These are phyloP conservation scores for Penicillium glabrum DNA, from an alignment of 2,329 filamentous ascomycete species.

Conservation along the genomic window DNA sequence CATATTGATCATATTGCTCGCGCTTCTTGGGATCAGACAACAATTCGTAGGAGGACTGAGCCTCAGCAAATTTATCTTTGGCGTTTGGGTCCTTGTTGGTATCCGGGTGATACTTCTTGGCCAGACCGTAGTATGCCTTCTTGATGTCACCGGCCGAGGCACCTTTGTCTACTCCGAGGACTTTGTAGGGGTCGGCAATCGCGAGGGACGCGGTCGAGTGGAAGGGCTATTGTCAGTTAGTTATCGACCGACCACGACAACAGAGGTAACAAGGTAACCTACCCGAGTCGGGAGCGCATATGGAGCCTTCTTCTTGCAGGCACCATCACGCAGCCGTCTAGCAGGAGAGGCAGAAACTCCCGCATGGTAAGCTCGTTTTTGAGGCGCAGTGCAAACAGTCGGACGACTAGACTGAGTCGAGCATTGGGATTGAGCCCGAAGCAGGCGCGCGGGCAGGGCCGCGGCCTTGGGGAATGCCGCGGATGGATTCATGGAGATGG, in stretches of 20 bases:
- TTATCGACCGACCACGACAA: not conserved
- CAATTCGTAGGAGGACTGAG: conserved; percentile 91
- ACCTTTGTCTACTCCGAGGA: conserved; percentile 78
- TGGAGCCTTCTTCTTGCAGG: conserved; percentile 25
- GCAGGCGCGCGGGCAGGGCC: conserved; percentile 42
- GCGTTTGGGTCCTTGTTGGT: conserved; percentile 94
- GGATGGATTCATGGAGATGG: conserved; percentile 39
- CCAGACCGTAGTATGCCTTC: conserved; percentile 95
- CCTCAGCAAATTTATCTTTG: conserved; percentile 91
- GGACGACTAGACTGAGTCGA: conserved; percentile 33
- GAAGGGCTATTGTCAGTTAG: conserved; percentile 36
- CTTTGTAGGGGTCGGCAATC: conserved; percentile 80
- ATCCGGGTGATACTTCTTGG: conserved; percentile 97
- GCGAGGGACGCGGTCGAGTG: conserved; percentile 56
- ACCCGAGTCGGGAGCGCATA: conserved; percentile 32
- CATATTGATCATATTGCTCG: conserved; percentile 88
- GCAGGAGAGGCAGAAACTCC: conserved; percentile 25
- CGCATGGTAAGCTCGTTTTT: conserved; percentile 39
- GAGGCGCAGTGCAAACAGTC: conserved; percentile 31
- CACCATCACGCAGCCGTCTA: conserved; percentile 28
- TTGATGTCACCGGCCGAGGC: conserved; percentile 90
- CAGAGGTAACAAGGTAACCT: conserved; percentile 14
- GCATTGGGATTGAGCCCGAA: conserved; percentile 42
- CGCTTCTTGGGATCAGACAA: conserved; percentile 91
- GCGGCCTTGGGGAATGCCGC: conserved; percentile 44